Base-by-base conservation (phyloP, 177 flowering plant species). In the Vitis hybrid region DNA sequence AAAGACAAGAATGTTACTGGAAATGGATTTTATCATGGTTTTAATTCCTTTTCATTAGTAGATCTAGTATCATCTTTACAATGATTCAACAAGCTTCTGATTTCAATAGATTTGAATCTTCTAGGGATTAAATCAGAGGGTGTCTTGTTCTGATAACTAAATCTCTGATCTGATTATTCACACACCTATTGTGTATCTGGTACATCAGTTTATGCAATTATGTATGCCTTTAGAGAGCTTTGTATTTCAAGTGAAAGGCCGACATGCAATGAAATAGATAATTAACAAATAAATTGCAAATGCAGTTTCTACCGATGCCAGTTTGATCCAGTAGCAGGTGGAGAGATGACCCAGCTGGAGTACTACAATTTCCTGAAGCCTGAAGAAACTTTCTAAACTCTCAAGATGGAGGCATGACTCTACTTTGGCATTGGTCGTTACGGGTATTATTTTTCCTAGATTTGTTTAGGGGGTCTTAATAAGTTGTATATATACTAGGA, bases 321-420 rank as follows among this genome's bases (percentile, higher is more conserved):
- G 57, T 89, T 83, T 66, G 85, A 89, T 57, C 89, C 91, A 1
- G 77, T 19, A 52, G 68, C 50, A 3, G 89, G 90, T 31, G 94
- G 94, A 55, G 90, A 87, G 78, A 89, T 89, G 91, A 81, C 77
- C 45, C 91, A 86, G 71, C 78, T 89, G 49, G 87, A 89, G 65
- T 76, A 75, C 62, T 77, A 86, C 74, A 87, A 84, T 76, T 85
- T 87, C 75, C 72, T 89, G 76, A 74, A 83, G 67, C 82, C 83
- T 16, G 84, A 84, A 69, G 76, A 74, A 52, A 18, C 74, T 11
- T 68, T 65, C 67, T 81, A 29, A 69, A 48, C 22, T 62, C 12
- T 22, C 14, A 29, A 7, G 15, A 14, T 53, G 16, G 56, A 53
- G 7, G 14, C 16, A 53, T 53, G 6, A 5, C 16, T 53, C 56